Evolutionary conservation across 345 rosid genomes (phyloP).

Genomic region (Toxicodendron radicans): DNA sequence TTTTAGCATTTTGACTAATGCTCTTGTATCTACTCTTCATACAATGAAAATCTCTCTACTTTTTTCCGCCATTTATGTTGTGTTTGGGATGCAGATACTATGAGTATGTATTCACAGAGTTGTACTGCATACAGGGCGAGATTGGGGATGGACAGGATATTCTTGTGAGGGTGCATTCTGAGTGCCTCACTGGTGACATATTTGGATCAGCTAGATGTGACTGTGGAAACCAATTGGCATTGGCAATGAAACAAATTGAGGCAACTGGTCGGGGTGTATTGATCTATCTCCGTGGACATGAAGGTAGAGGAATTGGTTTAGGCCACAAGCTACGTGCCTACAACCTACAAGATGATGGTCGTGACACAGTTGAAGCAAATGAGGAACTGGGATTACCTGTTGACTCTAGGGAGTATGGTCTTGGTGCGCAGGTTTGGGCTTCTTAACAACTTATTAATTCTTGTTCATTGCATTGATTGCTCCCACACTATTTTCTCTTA

Average conservation of each 20-base stretch:
- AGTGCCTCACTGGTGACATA: constrained; percentile 92
- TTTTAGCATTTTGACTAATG: no score
- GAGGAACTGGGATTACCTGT: constrained; percentile 70
- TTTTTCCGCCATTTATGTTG: neutral
- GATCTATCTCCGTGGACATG: constrained; percentile 91
- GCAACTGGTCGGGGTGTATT: constrained; percentile 75
- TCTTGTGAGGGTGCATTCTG: constrained; percentile 91
- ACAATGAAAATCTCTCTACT: neutral
- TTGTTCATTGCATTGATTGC: neutral
- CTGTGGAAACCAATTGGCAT: constrained; percentile 72
- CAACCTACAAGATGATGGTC: constrained; percentile 60
- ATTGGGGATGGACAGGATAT: constrained; percentile 70
- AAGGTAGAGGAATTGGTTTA: constrained; percentile 85
- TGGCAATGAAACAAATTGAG: constrained; percentile 86
- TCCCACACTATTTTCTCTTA: neutral
- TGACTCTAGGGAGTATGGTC: constrained; percentile 85
- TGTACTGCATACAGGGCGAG: constrained; percentile 54
- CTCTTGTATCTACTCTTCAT: neutral
- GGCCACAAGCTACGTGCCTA: constrained; percentile 84
- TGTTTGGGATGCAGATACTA: neutral
- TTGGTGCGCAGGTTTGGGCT: constrained; percentile 76
- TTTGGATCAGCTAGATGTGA: constrained; percentile 83
- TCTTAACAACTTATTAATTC: neutral
- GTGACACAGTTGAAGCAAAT: constrained; percentile 67
- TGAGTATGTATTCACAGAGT: neutral